Conservation (phyloP, 2,329 filamentous ascomycete species). For the Alternaria atra region DNA sequence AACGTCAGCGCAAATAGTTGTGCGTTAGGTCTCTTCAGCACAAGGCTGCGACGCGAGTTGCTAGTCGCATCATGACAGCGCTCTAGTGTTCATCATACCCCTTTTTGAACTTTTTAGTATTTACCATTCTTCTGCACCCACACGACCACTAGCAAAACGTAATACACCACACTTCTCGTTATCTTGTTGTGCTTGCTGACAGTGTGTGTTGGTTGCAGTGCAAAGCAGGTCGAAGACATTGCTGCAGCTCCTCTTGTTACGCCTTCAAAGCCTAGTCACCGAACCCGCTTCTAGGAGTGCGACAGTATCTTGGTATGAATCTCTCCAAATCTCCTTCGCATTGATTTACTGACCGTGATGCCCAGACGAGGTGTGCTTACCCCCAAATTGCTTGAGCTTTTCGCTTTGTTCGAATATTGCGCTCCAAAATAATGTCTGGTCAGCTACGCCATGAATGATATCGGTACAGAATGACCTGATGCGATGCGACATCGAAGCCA, state of each 20-base stretch:
- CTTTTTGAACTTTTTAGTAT: conserved; percentile 22
- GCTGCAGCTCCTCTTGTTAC: conserved; percentile 6
- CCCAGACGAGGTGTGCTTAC: conserved; percentile 15
- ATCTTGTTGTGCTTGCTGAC: conserved; percentile 20
- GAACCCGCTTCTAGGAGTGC: conserved; percentile 25
- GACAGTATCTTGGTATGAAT: conserved; percentile 13
- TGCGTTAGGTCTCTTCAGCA: conserved; percentile 16
- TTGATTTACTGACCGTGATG: conserved; percentile 6
- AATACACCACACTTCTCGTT: conserved; percentile 38
- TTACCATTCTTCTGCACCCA: conserved; percentile 30
- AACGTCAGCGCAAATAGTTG: conserved; percentile 40
- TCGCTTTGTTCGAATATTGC: conserved; percentile 1
- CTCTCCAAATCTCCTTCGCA: neutral
- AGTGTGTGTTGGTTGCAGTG: conserved; percentile 15
- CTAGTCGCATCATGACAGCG: conserved; percentile 9
- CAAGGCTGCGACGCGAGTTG: conserved; percentile 8
- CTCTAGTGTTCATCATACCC: conserved; percentile 12
- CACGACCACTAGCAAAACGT: conserved; percentile 39
- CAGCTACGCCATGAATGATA: neutral
- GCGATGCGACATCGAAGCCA: neutral
- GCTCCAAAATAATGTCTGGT: conserved; percentile 14
- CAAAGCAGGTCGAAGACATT: conserved; percentile 20
- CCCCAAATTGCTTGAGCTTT: conserved; percentile 5
- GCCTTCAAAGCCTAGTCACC: conserved; percentile 21
- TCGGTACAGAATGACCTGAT: neutral